phyloP scores from a whole-genome alignment of 2,329 filamentous ascomycete species.

The Arachnomyces sp. region DNA sequence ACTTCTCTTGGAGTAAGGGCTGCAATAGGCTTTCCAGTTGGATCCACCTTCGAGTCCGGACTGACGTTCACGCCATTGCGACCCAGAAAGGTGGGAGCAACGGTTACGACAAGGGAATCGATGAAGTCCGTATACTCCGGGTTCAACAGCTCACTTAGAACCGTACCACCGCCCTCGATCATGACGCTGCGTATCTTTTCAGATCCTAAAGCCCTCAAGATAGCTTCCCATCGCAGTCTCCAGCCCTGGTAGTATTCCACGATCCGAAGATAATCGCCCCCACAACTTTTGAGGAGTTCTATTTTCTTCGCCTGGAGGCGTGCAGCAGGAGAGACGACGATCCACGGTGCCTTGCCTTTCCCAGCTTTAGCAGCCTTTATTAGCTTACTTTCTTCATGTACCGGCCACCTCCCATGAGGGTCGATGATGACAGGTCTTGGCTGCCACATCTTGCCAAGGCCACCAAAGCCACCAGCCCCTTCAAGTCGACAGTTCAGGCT shows the following conservation, averaged over 20 bases:
- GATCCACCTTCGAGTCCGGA: constrained; percentile 52
- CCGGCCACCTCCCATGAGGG: constrained; percentile 65
- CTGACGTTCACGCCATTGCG: constrained; percentile 71
- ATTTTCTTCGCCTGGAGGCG: constrained; percentile 41
- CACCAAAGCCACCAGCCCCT: constrained; percentile 51
- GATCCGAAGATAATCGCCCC: constrained; percentile 39
- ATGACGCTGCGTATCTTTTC: constrained; percentile 71
- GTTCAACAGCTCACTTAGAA: constrained; percentile 75
- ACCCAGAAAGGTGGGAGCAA: constrained; percentile 87
- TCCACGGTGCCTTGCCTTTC: constrained; percentile 64
- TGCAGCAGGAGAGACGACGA: constrained; percentile 50
- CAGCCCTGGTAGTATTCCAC: constrained; percentile 32
- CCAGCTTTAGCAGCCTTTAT: constrained; percentile 57
- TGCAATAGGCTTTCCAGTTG: constrained; percentile 47
- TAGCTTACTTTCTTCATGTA: constrained; percentile 55
- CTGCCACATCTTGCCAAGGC: constrained; percentile 49
- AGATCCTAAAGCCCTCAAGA: constrained; percentile 51
- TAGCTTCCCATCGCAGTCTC: constrained; percentile 56
- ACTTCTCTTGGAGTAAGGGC: constrained; percentile 60
- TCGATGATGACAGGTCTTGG: constrained; percentile 79
- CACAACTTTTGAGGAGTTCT: constrained; percentile 38
- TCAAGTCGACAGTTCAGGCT: constrained; percentile 75
- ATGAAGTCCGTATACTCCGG: constrained; percentile 55
- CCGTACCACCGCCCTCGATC: constrained; percentile 78
- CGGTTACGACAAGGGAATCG: constrained; percentile 74